Percentiles rank a stretch among this genome's conserved stretches.
Evolutionary conservation across 2,329 filamentous ascomycete species (phyloP).

Genomic region (Scedosporium apiospermum): DNA sequence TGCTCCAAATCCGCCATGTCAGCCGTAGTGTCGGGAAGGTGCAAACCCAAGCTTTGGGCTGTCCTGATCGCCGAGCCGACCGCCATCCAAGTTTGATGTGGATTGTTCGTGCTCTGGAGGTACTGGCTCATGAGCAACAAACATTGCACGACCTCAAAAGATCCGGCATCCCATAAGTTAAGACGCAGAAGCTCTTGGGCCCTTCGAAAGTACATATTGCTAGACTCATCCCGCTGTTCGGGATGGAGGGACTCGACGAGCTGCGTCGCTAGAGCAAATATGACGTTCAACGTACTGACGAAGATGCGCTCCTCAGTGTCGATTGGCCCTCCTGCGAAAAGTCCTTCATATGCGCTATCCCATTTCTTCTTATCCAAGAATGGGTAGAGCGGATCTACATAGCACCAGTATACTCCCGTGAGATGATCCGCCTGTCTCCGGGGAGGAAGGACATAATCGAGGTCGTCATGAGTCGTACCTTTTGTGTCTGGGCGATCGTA

Average conservation of each 20-base stretch:
- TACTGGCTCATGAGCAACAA: conserved; percentile 37
- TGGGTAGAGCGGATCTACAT: conserved; percentile 35
- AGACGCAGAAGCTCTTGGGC: conserved; percentile 32
- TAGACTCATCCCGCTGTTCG: conserved; percentile 28
- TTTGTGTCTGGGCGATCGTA: neutral
- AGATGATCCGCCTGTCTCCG: conserved; percentile 33
- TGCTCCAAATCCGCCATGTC: conserved; percentile 13
- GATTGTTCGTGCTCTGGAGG: conserved; percentile 35
- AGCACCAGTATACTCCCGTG: conserved; percentile 35
- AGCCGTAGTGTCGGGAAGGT: conserved; percentile 28
- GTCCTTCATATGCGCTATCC: conserved; percentile 25
- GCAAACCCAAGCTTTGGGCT: conserved; percentile 35
- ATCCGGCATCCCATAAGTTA: conserved; percentile 31
- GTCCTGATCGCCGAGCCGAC: conserved; percentile 34
- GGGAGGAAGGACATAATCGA: conserved; percentile 31
- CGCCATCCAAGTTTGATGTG: conserved; percentile 40
- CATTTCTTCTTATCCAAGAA: conserved; percentile 29
- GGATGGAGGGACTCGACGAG: conserved; percentile 28
- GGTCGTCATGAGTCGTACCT: conserved; percentile 14
- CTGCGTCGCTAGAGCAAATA: conserved; percentile 36
- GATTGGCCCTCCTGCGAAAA: conserved; percentile 28
- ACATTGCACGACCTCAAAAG: conserved; percentile 34
- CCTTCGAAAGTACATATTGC: conserved; percentile 30
- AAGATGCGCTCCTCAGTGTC: conserved; percentile 30
- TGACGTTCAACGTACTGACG: conserved; percentile 33